Evolutionary conservation across 2,329 filamentous ascomycete species (phyloP), one percentile per base, ranked within the genome.

Genomic region (Curvularia sp.): DNA sequence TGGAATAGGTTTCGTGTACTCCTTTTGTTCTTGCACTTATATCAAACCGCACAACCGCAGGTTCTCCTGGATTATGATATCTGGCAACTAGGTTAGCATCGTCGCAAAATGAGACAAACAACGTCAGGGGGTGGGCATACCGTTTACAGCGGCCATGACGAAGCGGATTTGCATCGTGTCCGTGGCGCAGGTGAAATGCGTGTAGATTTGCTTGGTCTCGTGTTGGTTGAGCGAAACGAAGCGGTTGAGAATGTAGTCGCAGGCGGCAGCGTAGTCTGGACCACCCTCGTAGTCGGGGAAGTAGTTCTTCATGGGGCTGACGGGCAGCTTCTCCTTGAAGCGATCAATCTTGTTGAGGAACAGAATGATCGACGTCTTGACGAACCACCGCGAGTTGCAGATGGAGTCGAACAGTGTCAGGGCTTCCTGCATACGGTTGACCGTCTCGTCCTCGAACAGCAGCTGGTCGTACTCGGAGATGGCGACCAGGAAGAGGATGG

Each of bases 1-100:
- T 65, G 65, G 60, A 65, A 66, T 55, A 68, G 66, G 66, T 72
- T 72, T 69, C 61, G 63, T 67, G 62, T 66, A 67, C 56, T 26
- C 63, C 62, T 59, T 59, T 60, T 62, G 58, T 55, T 55, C 59
- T 46, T 59, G 38, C 60, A 53, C 57, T 89, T 90, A 97, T 86
- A 98, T 97, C 79, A 98, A 84, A 86, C 94, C 94, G 81, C 93
- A 97, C 79, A 96, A 86, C 79, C 95, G 90, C 66, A 99, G 88
- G 83, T 99, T 99, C 83, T 98, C 95, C 84, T 99, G 95, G 79
- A 99, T 99, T 82, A 99, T 99, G 79, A 99, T 99, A 82, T 99
- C 95, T 97, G 68, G 2, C 50, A 24, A 1, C 47, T 5, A 8
- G 55, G 55, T 89, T 81, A 88, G 3, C 46, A 49, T 43, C 50